Percentiles rank a stretch among this genome's conserved stretches.
Conservation (phyloP, 495 filamentous ascomycete species). For the Chaetomium fimeti region DNA sequence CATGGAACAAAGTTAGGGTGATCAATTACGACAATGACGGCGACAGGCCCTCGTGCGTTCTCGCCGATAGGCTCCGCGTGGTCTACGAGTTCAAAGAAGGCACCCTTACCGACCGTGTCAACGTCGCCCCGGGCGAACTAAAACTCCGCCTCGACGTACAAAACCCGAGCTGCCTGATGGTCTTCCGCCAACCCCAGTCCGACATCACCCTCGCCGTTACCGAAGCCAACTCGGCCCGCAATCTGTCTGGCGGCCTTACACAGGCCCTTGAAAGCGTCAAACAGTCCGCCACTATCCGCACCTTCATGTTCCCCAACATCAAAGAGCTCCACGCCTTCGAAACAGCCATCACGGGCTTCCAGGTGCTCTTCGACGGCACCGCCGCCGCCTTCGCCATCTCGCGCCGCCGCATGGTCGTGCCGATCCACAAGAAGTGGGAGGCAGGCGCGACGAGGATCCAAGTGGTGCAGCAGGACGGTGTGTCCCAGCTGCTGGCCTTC, state of each 20-base stretch:
- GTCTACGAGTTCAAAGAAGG: slow-evolving; percentile 65
- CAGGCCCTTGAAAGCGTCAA: slow-evolving; percentile 51
- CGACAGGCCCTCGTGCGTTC: slow-evolving; percentile 56
- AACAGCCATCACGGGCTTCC: slow-evolving; percentile 71
- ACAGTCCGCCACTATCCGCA: slow-evolving; percentile 48
- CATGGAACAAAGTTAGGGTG: slow-evolving; percentile 50
- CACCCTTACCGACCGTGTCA: slow-evolving; percentile 70
- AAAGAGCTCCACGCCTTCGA: slow-evolving; percentile 74
- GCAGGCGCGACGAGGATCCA: slow-evolving; percentile 71
- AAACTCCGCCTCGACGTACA: slow-evolving; percentile 60
- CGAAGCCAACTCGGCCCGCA: slow-evolving; percentile 59
- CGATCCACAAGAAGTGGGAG: slow-evolving; percentile 88
- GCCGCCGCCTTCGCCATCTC: slow-evolving; percentile 75
- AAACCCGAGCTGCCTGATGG: slow-evolving; percentile 58
- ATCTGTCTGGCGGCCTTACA: slow-evolving; percentile 53
- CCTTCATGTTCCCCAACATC: slow-evolving; percentile 53
- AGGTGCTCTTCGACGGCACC: slow-evolving; percentile 69
- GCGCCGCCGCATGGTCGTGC: slow-evolving; percentile 82
- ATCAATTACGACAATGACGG: slow-evolving; percentile 55
- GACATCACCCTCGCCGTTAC: slow-evolving; percentile 68
- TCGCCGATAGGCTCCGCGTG: slow-evolving; percentile 68
- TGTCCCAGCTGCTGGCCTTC: slow-evolving; percentile 74
- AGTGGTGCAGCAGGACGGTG: slow-evolving; percentile 69
- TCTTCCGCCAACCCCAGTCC: slow-evolving; percentile 62
- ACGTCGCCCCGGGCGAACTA: slow-evolving; percentile 72